Conservation (phyloP, 2,329 filamentous ascomycete genomes). For the Cytospora piceae region DNA sequence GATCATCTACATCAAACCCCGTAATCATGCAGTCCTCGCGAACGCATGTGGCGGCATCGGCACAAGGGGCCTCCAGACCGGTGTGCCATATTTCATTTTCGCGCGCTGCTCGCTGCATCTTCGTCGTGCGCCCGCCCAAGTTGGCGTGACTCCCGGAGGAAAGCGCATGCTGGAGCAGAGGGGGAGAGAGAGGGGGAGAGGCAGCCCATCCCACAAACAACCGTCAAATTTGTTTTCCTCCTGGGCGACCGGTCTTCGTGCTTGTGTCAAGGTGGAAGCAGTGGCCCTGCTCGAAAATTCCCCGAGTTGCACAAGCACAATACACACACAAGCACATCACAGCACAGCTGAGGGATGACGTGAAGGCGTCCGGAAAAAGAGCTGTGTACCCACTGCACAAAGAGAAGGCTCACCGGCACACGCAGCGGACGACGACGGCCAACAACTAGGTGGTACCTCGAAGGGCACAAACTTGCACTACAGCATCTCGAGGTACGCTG, state of each 20-base stretch:
- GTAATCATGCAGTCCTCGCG: conserved; percentile 23
- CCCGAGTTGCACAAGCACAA: conserved; percentile 26
- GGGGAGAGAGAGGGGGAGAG: not conserved
- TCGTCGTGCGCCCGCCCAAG: conserved; percentile 5
- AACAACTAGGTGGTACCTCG: conserved; percentile 18
- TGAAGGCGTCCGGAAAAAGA: conserved; percentile 18
- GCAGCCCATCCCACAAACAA: not conserved
- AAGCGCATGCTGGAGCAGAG: not conserved
- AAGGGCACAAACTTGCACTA: conserved; percentile 29
- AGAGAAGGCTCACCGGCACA: not conserved
- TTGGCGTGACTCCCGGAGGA: not conserved
- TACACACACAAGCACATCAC: conserved; percentile 16
- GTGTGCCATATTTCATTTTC: conserved; percentile 8
- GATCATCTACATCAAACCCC: conserved; percentile 8
- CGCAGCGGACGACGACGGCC: conserved; percentile 15
- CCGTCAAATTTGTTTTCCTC: not conserved
- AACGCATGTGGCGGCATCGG: conserved; percentile 22
- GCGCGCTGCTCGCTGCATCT: not conserved
- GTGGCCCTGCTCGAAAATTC: conserved; percentile 27
- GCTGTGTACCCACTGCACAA: conserved; percentile 14
- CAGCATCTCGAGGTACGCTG: conserved; percentile 15
- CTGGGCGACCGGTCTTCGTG: conserved; percentile 14
- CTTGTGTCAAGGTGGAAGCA: conserved; percentile 26
- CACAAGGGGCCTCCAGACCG: conserved; percentile 7
- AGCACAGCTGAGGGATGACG: conserved; percentile 23